Evolutionary conservation across 495 filamentous ascomycete species (phyloP).

Genomic region (Lasiosphaeria hispida): DNA sequence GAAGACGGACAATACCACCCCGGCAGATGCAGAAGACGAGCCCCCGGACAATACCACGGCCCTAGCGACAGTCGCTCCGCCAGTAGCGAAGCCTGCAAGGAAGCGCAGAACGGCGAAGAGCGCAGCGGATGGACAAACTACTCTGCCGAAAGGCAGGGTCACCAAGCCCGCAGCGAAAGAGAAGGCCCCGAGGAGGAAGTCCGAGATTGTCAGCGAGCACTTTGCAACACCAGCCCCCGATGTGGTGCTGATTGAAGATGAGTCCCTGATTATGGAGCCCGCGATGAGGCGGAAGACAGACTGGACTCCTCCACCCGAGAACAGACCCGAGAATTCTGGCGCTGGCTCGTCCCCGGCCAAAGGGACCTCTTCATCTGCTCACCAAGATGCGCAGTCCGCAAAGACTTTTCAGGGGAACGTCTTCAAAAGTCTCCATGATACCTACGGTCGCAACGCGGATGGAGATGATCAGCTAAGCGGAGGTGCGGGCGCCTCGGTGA

Average conservation of each 20-base stretch:
- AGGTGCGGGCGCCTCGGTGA: background rate
- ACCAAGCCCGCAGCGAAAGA: constrained; percentile 33
- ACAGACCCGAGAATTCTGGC: constrained; percentile 13
- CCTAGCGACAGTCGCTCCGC: background rate
- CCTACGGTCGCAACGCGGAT: constrained; percentile 29
- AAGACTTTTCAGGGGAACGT: constrained; percentile 17
- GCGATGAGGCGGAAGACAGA: constrained; percentile 50
- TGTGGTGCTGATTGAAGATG: constrained; percentile 14
- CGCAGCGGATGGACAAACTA: constrained; percentile 26
- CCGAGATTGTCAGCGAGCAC: constrained; percentile 36
- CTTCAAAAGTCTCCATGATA: constrained; percentile 36
- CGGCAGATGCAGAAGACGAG: background rate
- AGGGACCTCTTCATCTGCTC: constrained; percentile 26
- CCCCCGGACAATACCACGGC: background rate
- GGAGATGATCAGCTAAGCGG: background rate
- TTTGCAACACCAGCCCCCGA: constrained; percentile 25
- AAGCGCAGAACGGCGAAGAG: constrained; percentile 10
- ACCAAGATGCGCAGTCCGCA: background rate
- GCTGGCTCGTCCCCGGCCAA: constrained; percentile 28
- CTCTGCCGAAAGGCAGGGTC: constrained; percentile 32
- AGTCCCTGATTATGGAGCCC: constrained; percentile 37
- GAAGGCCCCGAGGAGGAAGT: constrained; percentile 25
- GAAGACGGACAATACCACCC: background rate
- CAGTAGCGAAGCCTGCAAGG: background rate
- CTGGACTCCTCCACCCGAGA: constrained; percentile 60